These are phyloP conservation scores for Monilinia fructicola DNA, from an alignment of 2,329 filamentous ascomycete species.

Conservation along the genomic window DNA sequence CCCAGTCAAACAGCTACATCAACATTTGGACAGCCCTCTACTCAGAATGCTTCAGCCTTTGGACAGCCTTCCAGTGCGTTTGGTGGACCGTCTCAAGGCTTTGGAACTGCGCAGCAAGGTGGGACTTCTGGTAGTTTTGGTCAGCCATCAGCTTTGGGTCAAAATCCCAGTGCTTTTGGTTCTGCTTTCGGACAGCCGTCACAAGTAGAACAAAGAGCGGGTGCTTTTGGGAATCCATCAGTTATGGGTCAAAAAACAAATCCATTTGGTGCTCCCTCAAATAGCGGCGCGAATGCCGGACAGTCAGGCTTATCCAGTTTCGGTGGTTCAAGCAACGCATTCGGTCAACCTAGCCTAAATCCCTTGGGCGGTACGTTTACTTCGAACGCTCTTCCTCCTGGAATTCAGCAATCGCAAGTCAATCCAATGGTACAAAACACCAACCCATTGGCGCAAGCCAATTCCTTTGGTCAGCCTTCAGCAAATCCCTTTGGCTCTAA, in stretches of 20 bases:
- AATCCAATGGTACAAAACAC: slow-evolving; percentile 8
- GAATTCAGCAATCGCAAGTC: slow-evolving; percentile 8
- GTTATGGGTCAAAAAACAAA: slow-evolving; percentile 42
- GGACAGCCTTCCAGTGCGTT: slow-evolving; percentile 42
- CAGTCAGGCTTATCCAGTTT: slow-evolving; percentile 22
- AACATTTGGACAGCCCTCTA: slow-evolving; percentile 42
- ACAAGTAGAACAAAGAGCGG: slow-evolving; percentile 8
- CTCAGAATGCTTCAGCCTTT: slow-evolving; percentile 39
- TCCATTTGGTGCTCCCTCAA: slow-evolving; percentile 36
- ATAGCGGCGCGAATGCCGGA: slow-evolving; percentile 20
- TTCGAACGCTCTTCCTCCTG: slow-evolving; percentile 19
- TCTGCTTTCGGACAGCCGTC: slow-evolving; percentile 27
- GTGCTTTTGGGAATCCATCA: slow-evolving; percentile 46
- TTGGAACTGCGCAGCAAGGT: slow-evolving; percentile 31
- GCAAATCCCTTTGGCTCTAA: slow-evolving; percentile 24
- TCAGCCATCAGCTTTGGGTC: slow-evolving; percentile 43
- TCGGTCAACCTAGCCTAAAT: slow-evolving; percentile 18
- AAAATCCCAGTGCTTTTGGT: slow-evolving; percentile 38
- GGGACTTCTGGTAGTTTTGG: slow-evolving; percentile 41
- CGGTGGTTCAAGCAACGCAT: slow-evolving; percentile 14
- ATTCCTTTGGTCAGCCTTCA: slow-evolving; percentile 45
- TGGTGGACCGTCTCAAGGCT: slow-evolving; percentile 23
- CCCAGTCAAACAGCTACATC: slow-evolving; percentile 22
- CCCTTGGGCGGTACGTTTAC: slow-evolving; percentile 20
- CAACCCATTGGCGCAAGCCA: slow-evolving; percentile 22